Base-by-base conservation (phyloP, 108 stramenopile genomes). In the Cyclostephanos invisitatus region DNA sequence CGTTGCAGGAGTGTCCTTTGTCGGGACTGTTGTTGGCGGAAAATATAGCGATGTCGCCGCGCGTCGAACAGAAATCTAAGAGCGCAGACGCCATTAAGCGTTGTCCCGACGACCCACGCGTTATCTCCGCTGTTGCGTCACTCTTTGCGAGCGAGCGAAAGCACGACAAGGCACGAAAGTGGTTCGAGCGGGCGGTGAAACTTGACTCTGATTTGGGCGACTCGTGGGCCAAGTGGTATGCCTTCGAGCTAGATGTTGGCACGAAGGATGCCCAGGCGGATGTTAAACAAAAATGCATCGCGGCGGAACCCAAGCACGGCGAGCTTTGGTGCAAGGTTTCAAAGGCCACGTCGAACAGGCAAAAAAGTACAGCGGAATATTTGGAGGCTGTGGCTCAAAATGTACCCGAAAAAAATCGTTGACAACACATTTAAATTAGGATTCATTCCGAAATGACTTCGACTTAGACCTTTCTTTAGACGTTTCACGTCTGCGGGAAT, bases 271-370 rank as follows among this genome's bases (percentile, higher is more conserved):
- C 91, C 20, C 84, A 87, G 70, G 72, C 77, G 9, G 76, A 84
- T 7, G 83, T 96, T 1, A 82, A 89, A 60, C 75, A 90, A 59
- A 76, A 85, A 67, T 96, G 95, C 63, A 70, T 85, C 22, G 55
- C 70, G 11, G 96, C 96, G 3, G 96, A 97, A 62, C 98, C 98
- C 2, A 91, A 91, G 29, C 93, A 97, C 70, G 98, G 97, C n/a
- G 95, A 96, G 65, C 28, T 94, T 15, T 99, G 97, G 96, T 83
- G 83, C 27, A 61, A 79, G 18, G 77, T 97, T 8, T 68, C 81
- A 27, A 97, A 98, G 82, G 83, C 83, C 36, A 92, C 91, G 77
- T 53, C 68, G 15, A 89, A 97, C 68, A 73, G 81, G 67, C 73
- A 83, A 20, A 85, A 88, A 54, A 62, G 76, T 28, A 67, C 83